Evolutionary conservation across 495 filamentous ascomycete species (phyloP).

Genomic region (Podospora conica): DNA sequence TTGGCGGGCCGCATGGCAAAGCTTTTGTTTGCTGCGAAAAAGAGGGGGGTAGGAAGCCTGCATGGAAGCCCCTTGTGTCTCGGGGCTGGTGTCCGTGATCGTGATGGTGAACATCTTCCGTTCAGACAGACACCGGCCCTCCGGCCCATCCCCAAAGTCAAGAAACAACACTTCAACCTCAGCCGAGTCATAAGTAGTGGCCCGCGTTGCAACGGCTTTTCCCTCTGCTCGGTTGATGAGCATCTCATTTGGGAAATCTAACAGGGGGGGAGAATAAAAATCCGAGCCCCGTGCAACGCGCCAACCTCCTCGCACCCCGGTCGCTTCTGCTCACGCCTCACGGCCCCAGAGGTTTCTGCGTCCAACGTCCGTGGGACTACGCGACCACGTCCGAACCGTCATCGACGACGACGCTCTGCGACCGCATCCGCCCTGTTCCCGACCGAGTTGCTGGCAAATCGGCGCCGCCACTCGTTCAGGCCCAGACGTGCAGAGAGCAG

Average conservation of each 20-base stretch:
- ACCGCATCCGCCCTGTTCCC: constrained; percentile 6
- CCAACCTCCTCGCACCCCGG: constrained; percentile 16
- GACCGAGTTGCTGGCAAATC: constrained; percentile 5
- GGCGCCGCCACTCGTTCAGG: constrained; percentile 9
- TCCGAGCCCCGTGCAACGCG: constrained; percentile 16
- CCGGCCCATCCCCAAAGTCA: no score
- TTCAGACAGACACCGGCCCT: no score
- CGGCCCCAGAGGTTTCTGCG: background rate
- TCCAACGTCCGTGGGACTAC: background rate
- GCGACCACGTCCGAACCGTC: constrained; percentile 11
- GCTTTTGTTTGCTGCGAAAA: background rate
- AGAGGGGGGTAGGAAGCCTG: background rate
- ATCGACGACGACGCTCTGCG: constrained; percentile 18
- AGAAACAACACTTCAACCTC: background rate
- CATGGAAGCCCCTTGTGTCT: background rate
- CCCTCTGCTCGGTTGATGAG: background rate
- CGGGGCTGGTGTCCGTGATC: background rate
- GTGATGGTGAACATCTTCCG: constrained; percentile 3
- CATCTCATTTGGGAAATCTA: constrained; percentile 2
- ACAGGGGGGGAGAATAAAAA: constrained; percentile 14
- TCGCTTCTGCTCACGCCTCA: background rate
- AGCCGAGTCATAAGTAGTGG: background rate
- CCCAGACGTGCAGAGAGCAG: background rate
- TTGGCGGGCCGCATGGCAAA: background rate
- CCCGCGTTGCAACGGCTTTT: background rate